Evolutionary conservation across 2,329 filamentous ascomycete genomes (phyloP).

Genomic region (Orbilia brochopaga): DNA sequence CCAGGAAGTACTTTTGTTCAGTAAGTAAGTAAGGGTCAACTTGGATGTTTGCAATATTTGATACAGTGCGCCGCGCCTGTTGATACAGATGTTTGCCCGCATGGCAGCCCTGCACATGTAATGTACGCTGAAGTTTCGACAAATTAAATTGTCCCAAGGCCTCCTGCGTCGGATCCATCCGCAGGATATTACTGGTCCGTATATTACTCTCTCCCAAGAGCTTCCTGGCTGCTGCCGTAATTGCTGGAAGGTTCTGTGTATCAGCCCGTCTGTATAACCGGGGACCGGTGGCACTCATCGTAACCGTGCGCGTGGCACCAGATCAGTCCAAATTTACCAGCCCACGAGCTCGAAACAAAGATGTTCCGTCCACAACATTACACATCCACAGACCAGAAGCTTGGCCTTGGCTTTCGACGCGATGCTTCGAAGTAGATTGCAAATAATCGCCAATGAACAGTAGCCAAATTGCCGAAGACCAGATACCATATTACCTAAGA

Average conservation of each 20-base stretch:
- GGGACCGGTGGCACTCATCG: background rate
- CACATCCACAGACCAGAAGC: no score
- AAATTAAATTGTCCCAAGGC: conserved; percentile 9
- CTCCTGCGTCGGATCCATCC: conserved; percentile 2
- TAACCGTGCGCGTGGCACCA: background rate
- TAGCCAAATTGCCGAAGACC: background rate
- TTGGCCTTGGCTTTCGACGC: no score
- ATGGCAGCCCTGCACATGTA: background rate
- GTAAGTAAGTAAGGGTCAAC: no score
- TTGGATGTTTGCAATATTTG: no score
- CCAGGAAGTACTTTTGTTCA: background rate
- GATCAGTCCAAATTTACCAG: background rate
- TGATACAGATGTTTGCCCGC: conserved; percentile 7
- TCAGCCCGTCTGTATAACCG: background rate
- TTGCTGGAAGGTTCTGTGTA: background rate
- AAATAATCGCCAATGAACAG: background rate
- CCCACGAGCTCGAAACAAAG: background rate
- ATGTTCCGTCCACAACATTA: no score
- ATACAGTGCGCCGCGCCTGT: no score
- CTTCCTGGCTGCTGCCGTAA: background rate
- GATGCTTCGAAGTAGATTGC: no score
- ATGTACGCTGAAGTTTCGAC: background rate
- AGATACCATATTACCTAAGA: conserved; percentile 4
- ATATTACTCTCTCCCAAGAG: background rate
- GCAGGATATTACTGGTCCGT: background rate